A percentile compares a stretch with the other conserved stretches of the same genome.
Evolutionary conservation across 2,329 filamentous ascomycete species (phyloP).

Genomic region (Parastagonospora avenae): DNA sequence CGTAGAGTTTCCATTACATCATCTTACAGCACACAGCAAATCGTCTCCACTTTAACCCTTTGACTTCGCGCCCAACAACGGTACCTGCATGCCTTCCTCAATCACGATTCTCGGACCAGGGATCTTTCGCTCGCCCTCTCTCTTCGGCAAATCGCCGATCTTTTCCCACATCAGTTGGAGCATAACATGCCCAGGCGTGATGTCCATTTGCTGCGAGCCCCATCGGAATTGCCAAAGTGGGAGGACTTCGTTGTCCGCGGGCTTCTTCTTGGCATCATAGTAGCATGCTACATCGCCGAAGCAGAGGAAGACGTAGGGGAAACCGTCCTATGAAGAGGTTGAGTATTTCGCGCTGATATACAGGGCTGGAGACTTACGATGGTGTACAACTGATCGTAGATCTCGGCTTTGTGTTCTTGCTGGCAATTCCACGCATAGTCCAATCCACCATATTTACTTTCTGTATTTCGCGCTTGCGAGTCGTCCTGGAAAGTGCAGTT

Average conservation of each 20-base stretch:
- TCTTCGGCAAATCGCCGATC: slow-evolving; percentile 28
- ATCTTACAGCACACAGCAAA: neutral
- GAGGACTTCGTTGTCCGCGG: slow-evolving; percentile 17
- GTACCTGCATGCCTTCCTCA: slow-evolving; percentile 22
- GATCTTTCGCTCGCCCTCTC: slow-evolving; percentile 9
- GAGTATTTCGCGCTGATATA: neutral
- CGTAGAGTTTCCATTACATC: neutral
- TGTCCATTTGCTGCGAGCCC: slow-evolving; percentile 39
- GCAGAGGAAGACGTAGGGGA: slow-evolving; percentile 40
- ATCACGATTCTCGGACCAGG: slow-evolving; percentile 27
- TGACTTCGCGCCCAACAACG: slow-evolving; percentile 20
- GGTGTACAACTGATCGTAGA: slow-evolving; percentile 39
- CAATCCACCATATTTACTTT: slow-evolving; percentile 31
- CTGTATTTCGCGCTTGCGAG: slow-evolving; percentile 33
- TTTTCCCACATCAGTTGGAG: slow-evolving; percentile 39
- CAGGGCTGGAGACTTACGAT: slow-evolving; percentile 20
- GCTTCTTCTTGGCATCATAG: slow-evolving; percentile 38
- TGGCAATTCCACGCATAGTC: slow-evolving; percentile 38
- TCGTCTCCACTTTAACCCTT: neutral
- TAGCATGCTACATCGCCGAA: slow-evolving; percentile 40
- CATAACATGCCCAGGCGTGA: slow-evolving; percentile 40
- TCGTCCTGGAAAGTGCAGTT: slow-evolving; percentile 42
- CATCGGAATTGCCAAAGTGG: slow-evolving; percentile 40
- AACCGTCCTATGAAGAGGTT: slow-evolving; percentile 23
- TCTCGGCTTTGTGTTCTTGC: slow-evolving; percentile 13